Evolutionary conservation across 768 basidiomycete genomes (phyloP).

Genomic region (Chalciporus sphaerocephalus): DNA sequence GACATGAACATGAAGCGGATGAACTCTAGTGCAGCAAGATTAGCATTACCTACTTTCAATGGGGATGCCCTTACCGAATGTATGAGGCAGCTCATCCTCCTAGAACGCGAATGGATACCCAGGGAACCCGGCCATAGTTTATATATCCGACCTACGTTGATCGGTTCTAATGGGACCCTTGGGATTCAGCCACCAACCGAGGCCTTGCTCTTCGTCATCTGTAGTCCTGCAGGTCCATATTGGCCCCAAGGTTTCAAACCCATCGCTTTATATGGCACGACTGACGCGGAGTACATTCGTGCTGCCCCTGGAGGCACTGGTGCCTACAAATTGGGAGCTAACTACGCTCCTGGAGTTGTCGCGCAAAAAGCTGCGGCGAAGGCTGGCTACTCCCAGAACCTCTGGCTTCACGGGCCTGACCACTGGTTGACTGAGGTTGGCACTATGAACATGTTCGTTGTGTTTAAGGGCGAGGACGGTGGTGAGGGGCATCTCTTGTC

Average conservation of each 20-base stretch:
- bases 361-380: conserved; percentile 76
- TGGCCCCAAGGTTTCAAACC: conserved; percentile 88
- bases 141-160: conserved; percentile 84
- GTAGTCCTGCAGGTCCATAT: conserved; percentile 69
- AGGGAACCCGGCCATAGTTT: conserved; percentile 82
- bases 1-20: conserved; percentile 98
- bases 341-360: conserved; percentile 84
- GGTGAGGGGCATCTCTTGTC: conserved; percentile 33
- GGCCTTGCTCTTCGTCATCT: conserved; percentile 65
- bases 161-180: conserved; percentile 57
- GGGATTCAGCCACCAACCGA: conserved; percentile 57
- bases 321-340: conserved; percentile 81
- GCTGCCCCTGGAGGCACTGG: conserved; percentile 89
- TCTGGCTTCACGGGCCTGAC: conserved; percentile 78
- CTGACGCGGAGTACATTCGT: conserved; percentile 61
- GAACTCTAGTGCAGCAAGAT: conserved; percentile 75
- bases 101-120: conserved; percentile 92
- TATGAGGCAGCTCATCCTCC: conserved; percentile 78
- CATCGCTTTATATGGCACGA: conserved; percentile 79
- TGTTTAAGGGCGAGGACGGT: conserved; percentile 67
- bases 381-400: conserved; percentile 80
- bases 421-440: conserved; percentile 64
- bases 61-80: conserved; percentile 69
- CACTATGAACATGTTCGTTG: conserved; percentile 90
- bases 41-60: conserved; percentile 77